phyloP scores from a whole-genome alignment of 768 basidiomycete genomes.

The Rhodosporidiobolus odoratus region DNA sequence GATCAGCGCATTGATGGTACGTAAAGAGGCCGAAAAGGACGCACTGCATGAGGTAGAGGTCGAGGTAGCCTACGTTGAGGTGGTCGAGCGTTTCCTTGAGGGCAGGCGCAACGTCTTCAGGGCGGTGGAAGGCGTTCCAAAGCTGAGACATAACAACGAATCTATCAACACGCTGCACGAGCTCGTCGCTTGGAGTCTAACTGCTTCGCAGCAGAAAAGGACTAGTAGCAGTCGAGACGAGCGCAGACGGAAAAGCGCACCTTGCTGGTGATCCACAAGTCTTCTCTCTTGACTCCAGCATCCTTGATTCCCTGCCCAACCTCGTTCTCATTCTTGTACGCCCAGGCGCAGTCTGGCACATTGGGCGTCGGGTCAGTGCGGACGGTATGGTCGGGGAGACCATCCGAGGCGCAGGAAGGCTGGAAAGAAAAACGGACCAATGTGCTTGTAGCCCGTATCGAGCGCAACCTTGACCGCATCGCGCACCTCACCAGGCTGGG shows the following conservation, averaged over 20 bases:
- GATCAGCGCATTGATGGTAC: background rate
- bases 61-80: conserved; percentile 69
- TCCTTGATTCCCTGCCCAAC: conserved; percentile 55
- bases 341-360: conserved; percentile 55
- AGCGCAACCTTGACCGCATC: conserved; percentile 52
- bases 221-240: no score
- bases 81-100: conserved; percentile 68
- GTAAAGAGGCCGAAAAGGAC: background rate
- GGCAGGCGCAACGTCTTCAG: conserved; percentile 62
- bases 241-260: background rate
- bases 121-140: conserved; percentile 70
- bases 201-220: no score
- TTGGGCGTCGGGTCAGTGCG: background rate
- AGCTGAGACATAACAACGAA: conserved; percentile 51
- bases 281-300: conserved; percentile 67
- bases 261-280: conserved; percentile 61
- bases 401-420: background rate
- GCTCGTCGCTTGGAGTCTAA: no score
- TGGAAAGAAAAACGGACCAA: conserved; percentile 52
- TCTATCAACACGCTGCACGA: no score
- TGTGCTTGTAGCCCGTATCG: conserved; percentile 57
- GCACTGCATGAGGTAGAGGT: conserved; percentile 69
- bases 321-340: conserved; percentile 72
- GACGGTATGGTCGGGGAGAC: background rate
- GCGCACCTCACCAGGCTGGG: conserved; percentile 20